Evolutionary conservation across 352 stramenopile species (phyloP), one percentile per base, ranked within the genome.

Genomic region (Phytophthora melonis): DNA sequence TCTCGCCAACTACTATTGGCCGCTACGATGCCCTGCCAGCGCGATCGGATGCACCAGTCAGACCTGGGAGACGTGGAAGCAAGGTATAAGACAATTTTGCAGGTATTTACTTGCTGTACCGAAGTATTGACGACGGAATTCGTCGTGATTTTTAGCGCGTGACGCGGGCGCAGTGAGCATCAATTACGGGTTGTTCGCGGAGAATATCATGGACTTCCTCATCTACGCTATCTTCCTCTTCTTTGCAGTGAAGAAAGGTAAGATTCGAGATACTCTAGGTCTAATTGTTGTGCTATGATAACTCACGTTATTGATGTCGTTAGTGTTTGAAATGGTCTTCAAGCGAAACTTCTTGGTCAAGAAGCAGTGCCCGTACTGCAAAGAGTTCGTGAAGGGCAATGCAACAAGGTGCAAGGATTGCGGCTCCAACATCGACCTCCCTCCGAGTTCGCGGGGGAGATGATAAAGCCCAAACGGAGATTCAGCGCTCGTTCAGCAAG

Each of bases 171-270:
- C 81, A 0, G 71, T 89, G 30, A 90, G 81, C 50, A 74, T 90
- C 71, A 90, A 90, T 68, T 91, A 88, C 64, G 83, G 83, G 0
- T 70, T 82, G 27, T 91, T 91, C 50, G 21, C 71, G 0, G 81
- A 89, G 56, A 91, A 89, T 68, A 63, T 86, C 27, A 58, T 89
- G 74, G 88, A 87, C 67, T 89, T 91, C 63, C 63, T 89, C 68
- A 91, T 87, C 63, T 86, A 89, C 55, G 83, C 83, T 23, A 67
- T 89, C 25, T 89, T 91, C 65, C 73, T 91, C 23, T 91, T 88
- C 70, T 72, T 90, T 50, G 81, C 83, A 32, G 82, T 91, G 53
- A 90, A 89, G 68, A 87, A 89, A 79, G 81, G 81, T 85, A 45
- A 25, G 74, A 6, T 43, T 43, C 14, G 36, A 18, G 10, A 39